Evolutionary conservation across 805 yeast species (phyloP), one percentile per base, ranked within the genome.

Genomic region (Candida koratica): DNA sequence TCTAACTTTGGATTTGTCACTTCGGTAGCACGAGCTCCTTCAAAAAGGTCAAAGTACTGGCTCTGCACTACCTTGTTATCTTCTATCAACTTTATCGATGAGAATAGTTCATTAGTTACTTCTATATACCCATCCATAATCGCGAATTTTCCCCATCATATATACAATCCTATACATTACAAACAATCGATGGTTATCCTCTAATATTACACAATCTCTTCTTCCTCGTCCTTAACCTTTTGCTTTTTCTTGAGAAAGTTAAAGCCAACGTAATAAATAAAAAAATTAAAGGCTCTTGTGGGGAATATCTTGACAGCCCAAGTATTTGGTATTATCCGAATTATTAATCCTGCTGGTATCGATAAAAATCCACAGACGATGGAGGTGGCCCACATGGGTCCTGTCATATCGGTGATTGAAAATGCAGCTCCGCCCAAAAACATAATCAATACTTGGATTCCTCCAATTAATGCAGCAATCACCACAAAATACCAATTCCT

Each of bases 351-450:
- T 29, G 77, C 72, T 0, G 97, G 97, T 26, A 93, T 61, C 11
- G 96, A 81, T 12, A 84, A 32, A 44, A 83, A 55, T 19, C 97
- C 97, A 62, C 94, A 77, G 17, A 84, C 52, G 4, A 90, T 60
- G 0, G 97, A 93, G 2, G 87, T 79, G 1, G 75, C 93, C 98
- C 98, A 94, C 84, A 81, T 79, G 1, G 77, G 77, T 6, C 84
- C 83, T 1, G 95, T 82, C 60, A 84, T 94, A 43, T 81, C 72
- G 2, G 76, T 77, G 45, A 89, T 72, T 6, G 89, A 77, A 61
- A 93, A 93, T 0, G 98, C 96, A 27, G 90, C 84, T 38, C 99
- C 98, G 37, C 99, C 99, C 44, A 86, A 90, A 61, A 80, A 84
- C 97, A 93, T 93, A 49, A 93, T 90, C 36, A 90, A 59, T 3